These are phyloP conservation scores for Acanthamoeba healyi DNA, from an alignment of 208 protist species.

Conservation along the genomic window DNA sequence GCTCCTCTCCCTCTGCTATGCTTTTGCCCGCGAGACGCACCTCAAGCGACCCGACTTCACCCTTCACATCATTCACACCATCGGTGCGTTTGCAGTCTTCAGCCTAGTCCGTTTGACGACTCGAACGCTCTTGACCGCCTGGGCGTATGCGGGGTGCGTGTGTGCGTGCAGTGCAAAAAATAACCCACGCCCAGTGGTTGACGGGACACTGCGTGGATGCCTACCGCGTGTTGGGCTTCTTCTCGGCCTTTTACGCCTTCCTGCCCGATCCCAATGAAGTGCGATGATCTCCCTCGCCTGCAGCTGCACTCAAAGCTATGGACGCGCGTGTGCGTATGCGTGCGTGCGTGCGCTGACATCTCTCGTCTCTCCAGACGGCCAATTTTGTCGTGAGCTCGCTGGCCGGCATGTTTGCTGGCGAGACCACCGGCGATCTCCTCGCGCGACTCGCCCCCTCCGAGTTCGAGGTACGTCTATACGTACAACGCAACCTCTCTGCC, in stretches of 20 bases:
- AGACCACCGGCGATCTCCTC: neutral
- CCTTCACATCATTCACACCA: slow-evolving; percentile 14
- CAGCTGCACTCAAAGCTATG: neutral
- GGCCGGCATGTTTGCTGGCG: neutral
- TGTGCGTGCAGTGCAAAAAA: slow-evolving; percentile 22
- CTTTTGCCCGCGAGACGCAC: neutral
- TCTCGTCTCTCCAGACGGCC: neutral
- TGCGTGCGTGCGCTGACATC: no score
- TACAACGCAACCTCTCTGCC: no score
- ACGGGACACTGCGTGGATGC: slow-evolving; percentile 29
- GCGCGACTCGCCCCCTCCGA: neutral
- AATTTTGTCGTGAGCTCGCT: slow-evolving; percentile 35
- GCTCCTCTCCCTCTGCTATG: slow-evolving; percentile 60
- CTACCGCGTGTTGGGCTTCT: slow-evolving; percentile 16
- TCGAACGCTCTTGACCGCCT: no score
- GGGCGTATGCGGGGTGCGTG: no score
- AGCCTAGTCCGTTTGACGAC: no score
- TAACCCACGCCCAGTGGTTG: neutral
- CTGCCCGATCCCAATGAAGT: slow-evolving; percentile 28
- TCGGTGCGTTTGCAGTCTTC: neutral
- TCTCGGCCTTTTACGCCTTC: slow-evolving; percentile 7
- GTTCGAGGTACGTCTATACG: slow-evolving; percentile 3
- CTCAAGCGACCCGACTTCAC: slow-evolving; percentile 44
- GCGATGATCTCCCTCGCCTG: neutral
- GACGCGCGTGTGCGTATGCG: neutral